Evolutionary conservation across 257 asterid species (phyloP).

Genomic region (Scutellaria barbata): DNA sequence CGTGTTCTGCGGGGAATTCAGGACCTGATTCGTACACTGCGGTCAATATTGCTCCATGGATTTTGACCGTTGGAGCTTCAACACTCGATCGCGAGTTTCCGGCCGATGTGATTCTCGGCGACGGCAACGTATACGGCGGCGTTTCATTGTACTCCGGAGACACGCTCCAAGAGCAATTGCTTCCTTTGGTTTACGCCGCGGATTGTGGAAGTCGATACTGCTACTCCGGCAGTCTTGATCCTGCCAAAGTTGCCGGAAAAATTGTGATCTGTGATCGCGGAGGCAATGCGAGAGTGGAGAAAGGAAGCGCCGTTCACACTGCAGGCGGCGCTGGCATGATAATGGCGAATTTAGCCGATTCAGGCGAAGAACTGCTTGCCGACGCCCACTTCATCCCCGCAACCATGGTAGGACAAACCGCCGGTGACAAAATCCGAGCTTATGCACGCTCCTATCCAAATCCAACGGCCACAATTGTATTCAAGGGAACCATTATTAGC

Average conservation of each 20-base stretch:
- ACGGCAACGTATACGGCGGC: slow-evolving; percentile 62
- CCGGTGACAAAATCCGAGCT: slow-evolving; percentile 70
- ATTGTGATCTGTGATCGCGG: slow-evolving; percentile 93
- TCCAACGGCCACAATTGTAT: slow-evolving; percentile 75
- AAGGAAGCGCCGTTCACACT: slow-evolving; percentile 85
- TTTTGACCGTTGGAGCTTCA: slow-evolving; percentile 94
- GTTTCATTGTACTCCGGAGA: slow-evolving; percentile 84
- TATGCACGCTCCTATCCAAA: slow-evolving; percentile 63
- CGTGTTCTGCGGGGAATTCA: slow-evolving; percentile 89
- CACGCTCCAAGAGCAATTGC: slow-evolving; percentile 37
- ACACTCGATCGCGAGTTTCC: slow-evolving; percentile 93
- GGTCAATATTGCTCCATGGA: slow-evolving; percentile 92
- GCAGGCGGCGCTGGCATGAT: slow-evolving; percentile 94
- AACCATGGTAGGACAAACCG: slow-evolving; percentile 79
- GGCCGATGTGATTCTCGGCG: slow-evolving; percentile 82
- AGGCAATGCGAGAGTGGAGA: slow-evolving; percentile 87
- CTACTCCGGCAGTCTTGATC: slow-evolving; percentile 63
- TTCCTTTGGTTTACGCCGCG: slow-evolving; percentile 68
- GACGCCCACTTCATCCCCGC: slow-evolving; percentile 93
- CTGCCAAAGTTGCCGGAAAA: slow-evolving; percentile 71
- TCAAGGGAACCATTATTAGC: slow-evolving; percentile 78
- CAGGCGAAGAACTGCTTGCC: slow-evolving; percentile 90
- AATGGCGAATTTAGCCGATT: slow-evolving; percentile 73
- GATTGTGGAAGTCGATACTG: slow-evolving; percentile 87
- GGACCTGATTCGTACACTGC: slow-evolving; percentile 77